Base-by-base conservation (phyloP, 805 yeast genomes). In the Lachancea kluyveri region DNA sequence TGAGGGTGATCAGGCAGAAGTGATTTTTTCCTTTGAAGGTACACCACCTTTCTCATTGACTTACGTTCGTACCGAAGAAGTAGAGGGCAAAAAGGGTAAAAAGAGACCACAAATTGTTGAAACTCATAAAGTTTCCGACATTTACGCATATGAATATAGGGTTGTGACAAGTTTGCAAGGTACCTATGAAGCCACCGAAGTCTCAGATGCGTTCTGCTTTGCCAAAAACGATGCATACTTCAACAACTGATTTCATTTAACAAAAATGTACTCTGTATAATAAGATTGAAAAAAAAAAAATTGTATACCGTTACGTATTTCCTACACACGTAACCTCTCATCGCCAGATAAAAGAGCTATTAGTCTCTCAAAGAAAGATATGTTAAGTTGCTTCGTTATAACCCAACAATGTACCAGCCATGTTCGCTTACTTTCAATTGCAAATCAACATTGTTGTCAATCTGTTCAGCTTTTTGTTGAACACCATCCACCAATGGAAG, bases 1-100 rank as follows among this genome's bases (percentile, higher is more conserved):
- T 48, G 94, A 86, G 52, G 98, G 97, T 28, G 98, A 92, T 43
- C 84, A 82, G 49, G 88, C 94, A 1, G 95, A 87, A 52, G 76
- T 92, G 28, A 71, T 71, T 2, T 90, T 92, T 60, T 70, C 75
- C 13, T 83, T 92, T 48, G 71, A 72, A 20, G 98, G 98, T 10
- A 72, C 77, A 0, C 95, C 97, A 8, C 99, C 99, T 8, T 92
- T 90, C 63, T 65, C 78, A 24, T 68, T 92, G 42, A 83, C 88
- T 1, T 92, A 88, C 52, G 81, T 81, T 6, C 72, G 97, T 51
- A 78, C 82, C 5, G 72, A 74, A 33, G 70, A 69, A 28, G 40
- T 55, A 11, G 65, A 58, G 14, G 64, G 58, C 10, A 53, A 49
- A 21, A 48, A 58, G 22, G 67, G 65, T 9, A 59, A 60, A 31